Conservation (phyloP, 2,329 filamentous ascomycete genomes). For the Cladosporium sp. region DNA sequence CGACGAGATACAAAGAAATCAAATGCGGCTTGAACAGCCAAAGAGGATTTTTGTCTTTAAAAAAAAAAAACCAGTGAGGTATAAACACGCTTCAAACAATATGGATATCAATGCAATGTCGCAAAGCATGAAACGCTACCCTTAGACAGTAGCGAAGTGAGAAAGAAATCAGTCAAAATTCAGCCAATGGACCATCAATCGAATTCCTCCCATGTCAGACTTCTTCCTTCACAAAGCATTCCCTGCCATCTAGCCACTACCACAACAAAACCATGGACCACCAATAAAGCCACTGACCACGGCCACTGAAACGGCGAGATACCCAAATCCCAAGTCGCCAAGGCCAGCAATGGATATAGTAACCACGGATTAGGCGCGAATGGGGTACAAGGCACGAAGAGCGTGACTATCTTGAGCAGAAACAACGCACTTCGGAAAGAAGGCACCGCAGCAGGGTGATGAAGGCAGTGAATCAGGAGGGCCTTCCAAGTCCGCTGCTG, state of each 20-base stretch:
- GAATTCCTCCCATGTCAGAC: slow-evolving; percentile 1
- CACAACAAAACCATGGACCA: slow-evolving; percentile 43
- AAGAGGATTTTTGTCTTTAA: too few species aligned
- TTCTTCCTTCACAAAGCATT: slow-evolving; percentile 2
- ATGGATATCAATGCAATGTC: too few species aligned
- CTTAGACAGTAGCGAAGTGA: too few species aligned
- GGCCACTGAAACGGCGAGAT: slow-evolving; percentile 31
- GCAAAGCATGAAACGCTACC: too few species aligned
- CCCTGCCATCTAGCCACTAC: background rate
- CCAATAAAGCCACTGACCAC: slow-evolving; percentile 39
- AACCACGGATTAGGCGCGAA: slow-evolving; percentile 61
- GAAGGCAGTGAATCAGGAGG: background rate
- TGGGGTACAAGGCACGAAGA: slow-evolving; percentile 67
- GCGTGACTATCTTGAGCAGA: slow-evolving; percentile 60
- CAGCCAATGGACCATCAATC: background rate
- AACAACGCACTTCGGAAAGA: slow-evolving; percentile 58
- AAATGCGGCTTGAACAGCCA: too few species aligned
- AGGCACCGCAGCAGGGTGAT: background rate
- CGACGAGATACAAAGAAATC: too few species aligned
- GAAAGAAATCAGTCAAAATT: too few species aligned
- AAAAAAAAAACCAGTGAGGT: too few species aligned
- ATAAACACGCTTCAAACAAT: too few species aligned
- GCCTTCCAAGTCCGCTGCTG: background rate
- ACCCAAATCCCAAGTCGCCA: slow-evolving; percentile 62
- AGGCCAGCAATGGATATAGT: slow-evolving; percentile 60